These are phyloP conservation scores for Sicyos baderoa DNA, from an alignment of 306 rosid genomes.

Conservation along the genomic window DNA sequence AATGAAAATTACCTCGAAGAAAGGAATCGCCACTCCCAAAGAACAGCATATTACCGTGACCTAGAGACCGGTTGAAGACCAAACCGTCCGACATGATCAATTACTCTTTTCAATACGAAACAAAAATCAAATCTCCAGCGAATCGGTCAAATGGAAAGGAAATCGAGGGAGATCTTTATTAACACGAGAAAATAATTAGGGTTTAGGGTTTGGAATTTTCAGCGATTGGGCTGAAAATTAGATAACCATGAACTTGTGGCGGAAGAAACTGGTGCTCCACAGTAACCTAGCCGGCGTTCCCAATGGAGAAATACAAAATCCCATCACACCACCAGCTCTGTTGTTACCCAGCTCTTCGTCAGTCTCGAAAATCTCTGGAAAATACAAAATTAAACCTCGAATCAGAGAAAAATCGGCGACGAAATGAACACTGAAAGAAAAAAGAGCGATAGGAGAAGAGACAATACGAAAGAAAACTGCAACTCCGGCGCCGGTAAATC, in stretches of 20 bases:
- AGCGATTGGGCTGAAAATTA: slow-evolving; percentile 30
- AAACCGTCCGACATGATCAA: slow-evolving; percentile 62
- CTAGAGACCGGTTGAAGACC: slow-evolving; percentile 49
- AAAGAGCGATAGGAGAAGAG: not conserved
- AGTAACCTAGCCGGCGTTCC: slow-evolving; percentile 93
- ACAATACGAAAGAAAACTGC: not conserved
- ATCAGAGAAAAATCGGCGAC: not conserved
- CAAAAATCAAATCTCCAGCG: slow-evolving; percentile 2
- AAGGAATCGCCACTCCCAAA: slow-evolving; percentile 55
- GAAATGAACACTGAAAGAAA: not conserved
- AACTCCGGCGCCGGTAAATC: slow-evolving; percentile 18
- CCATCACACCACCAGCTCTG: slow-evolving; percentile 64
- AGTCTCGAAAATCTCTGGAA: not conserved
- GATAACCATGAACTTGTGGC: slow-evolving; percentile 95
- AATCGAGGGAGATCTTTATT: slow-evolving; percentile 10
- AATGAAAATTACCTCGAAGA: slow-evolving; percentile 48
- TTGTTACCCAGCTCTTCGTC: slow-evolving; percentile 34
- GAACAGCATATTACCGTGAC: slow-evolving; percentile 63
- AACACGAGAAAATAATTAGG: too few species aligned
- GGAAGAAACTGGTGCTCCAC: slow-evolving; percentile 98
- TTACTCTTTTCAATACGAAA: not conserved
- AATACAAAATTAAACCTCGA: not conserved
- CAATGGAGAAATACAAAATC: slow-evolving; percentile 83
- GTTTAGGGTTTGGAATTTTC: not conserved
- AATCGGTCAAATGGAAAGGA: not conserved